Percentiles rank a stretch among this genome's conserved stretches.
Conservation (phyloP, 179 eudicot genomes). For the Spinacia oleracea region DNA sequence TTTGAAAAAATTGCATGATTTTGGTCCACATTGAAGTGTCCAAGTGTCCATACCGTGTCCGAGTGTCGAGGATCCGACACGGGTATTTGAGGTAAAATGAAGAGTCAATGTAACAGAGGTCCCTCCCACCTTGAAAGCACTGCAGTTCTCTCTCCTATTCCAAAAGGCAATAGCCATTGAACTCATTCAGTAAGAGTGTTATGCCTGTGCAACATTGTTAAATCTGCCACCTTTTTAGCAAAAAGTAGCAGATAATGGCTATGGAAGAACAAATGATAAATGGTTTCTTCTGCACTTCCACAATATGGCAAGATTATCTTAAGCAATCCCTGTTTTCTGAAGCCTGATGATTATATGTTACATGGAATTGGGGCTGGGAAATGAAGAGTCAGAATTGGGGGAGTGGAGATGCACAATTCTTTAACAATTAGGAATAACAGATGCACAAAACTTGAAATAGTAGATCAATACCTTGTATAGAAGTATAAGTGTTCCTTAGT, state of each 20-base stretch:
- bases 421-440: background rate
- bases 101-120: too few species aligned
- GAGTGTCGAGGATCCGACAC: too few species aligned
- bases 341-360: background rate
- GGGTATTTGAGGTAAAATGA: too few species aligned
- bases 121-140: too few species aligned
- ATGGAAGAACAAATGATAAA: background rate
- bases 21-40: too few species aligned
- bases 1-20: too few species aligned
- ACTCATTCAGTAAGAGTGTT: background rate
- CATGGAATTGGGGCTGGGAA: too few species aligned
- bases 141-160: background rate
- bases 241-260: background rate
- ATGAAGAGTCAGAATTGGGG: background rate
- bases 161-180: background rate
- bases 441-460: too few species aligned
- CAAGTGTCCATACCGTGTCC: too few species aligned
- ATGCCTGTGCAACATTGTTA: background rate
- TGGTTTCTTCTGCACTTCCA: background rate
- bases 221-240: background rate
- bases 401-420: background rate
- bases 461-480: too few species aligned
- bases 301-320: background rate
- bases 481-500: too few species aligned
- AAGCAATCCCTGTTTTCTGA: too few species aligned